Base-by-base conservation (phyloP, 371 early-diverging fungal species). In the Mucor saturninus region DNA sequence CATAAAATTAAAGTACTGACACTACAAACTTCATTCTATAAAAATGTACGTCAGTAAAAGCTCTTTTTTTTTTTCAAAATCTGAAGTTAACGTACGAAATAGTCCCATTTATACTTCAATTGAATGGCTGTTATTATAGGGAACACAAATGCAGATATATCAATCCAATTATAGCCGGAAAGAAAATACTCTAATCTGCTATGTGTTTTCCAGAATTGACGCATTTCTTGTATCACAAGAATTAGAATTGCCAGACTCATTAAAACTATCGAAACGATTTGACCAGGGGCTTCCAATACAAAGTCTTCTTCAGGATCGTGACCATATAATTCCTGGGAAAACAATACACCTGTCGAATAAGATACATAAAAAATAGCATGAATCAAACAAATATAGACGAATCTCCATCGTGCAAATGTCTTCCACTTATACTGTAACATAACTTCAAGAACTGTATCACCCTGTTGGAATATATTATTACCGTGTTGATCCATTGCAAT, bases 401-500 rank as follows among this genome's bases (percentile, higher is more conserved):
- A 64, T 10, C 42, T 50, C 6, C 2, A 45, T 14, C 46, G 21
- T 0, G 15, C 64, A 37, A 64, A 64, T 2, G 31, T 57, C n/a
- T 52, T 15, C 64, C 64, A 64, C 28, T 64, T 64, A 32, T 64
- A 64, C 30, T 64, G 43, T 4, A 52, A 43, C 51, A 64, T 29
- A 1, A 57, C 58, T 37, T 64, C 58, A 15, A 64, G 40, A 0
- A 57, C 58, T 2, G 64, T 64, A 30, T 64, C 64, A 43, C 64
- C 64, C 38, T 57, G 58, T 29, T 43, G 48, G 14, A 64, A 64
- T 4, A 64, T 64, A 30, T 58, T 48, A 10, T 57, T 64, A 5
- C 42, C 51, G 13, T 55, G 31, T 26, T 50, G 42, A 4, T 49
- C 55, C 8, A 48, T 28, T 15, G 63, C 63, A 0, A 42, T 10